Evolutionary conservation across 1,284 basidiomycete genomes (phyloP).

Genomic region (Sporisorium exsertum): DNA sequence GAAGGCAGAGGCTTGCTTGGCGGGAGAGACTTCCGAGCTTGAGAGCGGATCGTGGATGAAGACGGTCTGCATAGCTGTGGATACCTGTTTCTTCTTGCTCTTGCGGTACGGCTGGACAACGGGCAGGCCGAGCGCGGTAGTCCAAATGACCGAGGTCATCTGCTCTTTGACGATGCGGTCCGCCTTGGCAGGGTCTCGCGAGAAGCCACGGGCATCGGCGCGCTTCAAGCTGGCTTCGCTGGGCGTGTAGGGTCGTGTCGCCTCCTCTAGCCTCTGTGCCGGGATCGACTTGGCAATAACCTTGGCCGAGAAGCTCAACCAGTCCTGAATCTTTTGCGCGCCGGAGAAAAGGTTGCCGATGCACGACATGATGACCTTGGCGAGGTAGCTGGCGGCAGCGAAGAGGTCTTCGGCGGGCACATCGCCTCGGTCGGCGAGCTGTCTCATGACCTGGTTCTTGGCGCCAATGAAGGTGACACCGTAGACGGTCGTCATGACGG

Average conservation of each 20-base stretch:
- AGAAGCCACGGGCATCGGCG: conserved; percentile 36
- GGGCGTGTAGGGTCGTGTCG: conserved; percentile 64
- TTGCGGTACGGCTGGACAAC: conserved; percentile 97
- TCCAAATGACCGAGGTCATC: conserved; percentile 97
- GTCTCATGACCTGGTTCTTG: conserved; percentile 91
- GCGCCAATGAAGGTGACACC: conserved; percentile 97
- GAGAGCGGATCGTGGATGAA: conserved; percentile 89
- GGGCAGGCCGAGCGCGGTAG: conserved; percentile 90
- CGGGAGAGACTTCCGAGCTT: conserved; percentile 82
- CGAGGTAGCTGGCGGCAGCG: conserved; percentile 81
- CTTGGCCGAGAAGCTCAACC: conserved; percentile 85
- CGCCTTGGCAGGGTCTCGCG: conserved; percentile 46
- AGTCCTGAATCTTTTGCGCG: conserved; percentile 89
- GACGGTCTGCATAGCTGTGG: conserved; percentile 89
- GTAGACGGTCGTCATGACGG: conserved; percentile 99
- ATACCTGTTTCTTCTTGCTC: conserved; percentile 77
- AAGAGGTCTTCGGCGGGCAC: conserved; percentile 81
- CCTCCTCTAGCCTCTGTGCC: conserved; percentile 77
- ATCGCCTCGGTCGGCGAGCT: conserved; percentile 82
- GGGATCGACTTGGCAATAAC: conserved; percentile 91
- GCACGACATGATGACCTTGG: conserved; percentile 64
- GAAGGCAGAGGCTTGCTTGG: conserved; percentile 94
- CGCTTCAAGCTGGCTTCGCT: conserved; percentile 14
- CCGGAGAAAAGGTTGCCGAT: conserved; percentile 94
- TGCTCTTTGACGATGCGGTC: conserved; percentile 75